phyloP scores from a whole-genome alignment of 306 rosid species.

The Inga leiocalycina region DNA sequence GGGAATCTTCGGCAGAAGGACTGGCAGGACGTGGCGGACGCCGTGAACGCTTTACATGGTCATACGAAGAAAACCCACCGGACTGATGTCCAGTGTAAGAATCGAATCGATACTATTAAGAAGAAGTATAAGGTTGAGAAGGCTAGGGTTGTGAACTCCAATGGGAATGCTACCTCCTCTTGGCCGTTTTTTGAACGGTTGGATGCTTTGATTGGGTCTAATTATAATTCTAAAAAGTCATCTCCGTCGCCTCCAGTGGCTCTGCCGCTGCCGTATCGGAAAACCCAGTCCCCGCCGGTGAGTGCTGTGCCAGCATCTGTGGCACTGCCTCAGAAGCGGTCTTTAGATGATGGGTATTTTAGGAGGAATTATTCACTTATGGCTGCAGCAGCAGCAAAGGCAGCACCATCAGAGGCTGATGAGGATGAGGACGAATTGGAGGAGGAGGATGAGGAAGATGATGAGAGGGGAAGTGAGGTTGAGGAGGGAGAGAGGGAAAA shows the following conservation, averaged over 20 bases:
- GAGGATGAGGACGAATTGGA: slow-evolving; percentile 75
- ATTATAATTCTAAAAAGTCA: slow-evolving; percentile 52
- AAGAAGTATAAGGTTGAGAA: slow-evolving; percentile 95
- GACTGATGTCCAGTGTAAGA: slow-evolving; percentile 95
- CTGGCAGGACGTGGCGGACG: slow-evolving; percentile 97
- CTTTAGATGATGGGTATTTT: slow-evolving; percentile 65
- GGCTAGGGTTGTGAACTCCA: slow-evolving; percentile 75
- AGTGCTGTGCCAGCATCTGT: slow-evolving; percentile 43
- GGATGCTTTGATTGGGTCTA: slow-evolving; percentile 69
- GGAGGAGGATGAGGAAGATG: slow-evolving; percentile 52
- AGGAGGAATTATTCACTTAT: slow-evolving; percentile 84
- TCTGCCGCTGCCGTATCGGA: slow-evolving; percentile 63
- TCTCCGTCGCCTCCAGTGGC: slow-evolving; percentile 66
- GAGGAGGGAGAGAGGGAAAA: slow-evolving; percentile 54
- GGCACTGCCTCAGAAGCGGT: slow-evolving; percentile 76
- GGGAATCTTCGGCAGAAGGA: slow-evolving; percentile 99
- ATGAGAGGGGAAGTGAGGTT: slow-evolving; percentile 42
- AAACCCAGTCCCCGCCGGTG: slow-evolving; percentile 41
- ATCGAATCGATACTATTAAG: slow-evolving; percentile 91
- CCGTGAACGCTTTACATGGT: slow-evolving; percentile 92
- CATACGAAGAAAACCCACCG: slow-evolving; percentile 88
- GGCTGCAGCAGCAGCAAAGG: slow-evolving; percentile 87
- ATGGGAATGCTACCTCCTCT: slow-evolving; percentile 50
- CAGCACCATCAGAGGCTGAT: slow-evolving; percentile 65
- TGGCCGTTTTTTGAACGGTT: slow-evolving; percentile 87